Evolutionary conservation across 2,329 filamentous ascomycete genomes (phyloP), one percentile per base, ranked within the genome.

Genomic region (Paraphoma sp.): DNA sequence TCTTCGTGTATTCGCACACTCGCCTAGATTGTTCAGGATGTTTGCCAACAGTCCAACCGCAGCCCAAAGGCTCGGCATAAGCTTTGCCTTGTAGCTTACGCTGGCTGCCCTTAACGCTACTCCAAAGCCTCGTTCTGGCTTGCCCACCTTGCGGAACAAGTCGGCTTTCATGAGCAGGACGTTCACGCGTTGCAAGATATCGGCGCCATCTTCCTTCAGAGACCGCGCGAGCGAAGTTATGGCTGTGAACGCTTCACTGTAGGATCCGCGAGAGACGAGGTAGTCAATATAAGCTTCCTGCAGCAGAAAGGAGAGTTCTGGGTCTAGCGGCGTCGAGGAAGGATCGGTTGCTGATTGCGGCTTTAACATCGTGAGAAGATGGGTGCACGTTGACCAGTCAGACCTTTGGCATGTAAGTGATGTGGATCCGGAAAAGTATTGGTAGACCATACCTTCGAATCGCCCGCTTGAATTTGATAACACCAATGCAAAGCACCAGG

Each of bases 81-180:
- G 79, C 1, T 87, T 83, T 1, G 89, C 86, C 45, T 87, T 84
- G 80, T 90, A 87, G 0, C 91, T 89, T 16, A 92, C 86, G 68
- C 85, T 89, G 2, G 90, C 88, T 0, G 92, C 92, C 43, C 91
- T 85, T 67, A 96, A 82, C 4, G 87, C 87, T 5, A 93, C 83
- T 2, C 90, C 92, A 73, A 97, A 92, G 0, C 87, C 92, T 57
- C 89, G 86, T 64, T 91, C 86, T 0, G 92, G 85, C 2, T 89
- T 86, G 2, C 89, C 89, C 43, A 86, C 86, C 63, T 83, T 85
- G 52, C 87, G 85, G 53, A 92, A 87, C 3, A 96, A 82, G 5
- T 85, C 82, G 0, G 87, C 88, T 73, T 96, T 96, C 47, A 89
- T 77, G 2, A 91, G 82, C 12, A 96, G 83, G 0, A 96, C 82